A percentile compares a stretch with the other conserved stretches of the same genome.
Evolutionary conservation across 345 rosid genomes (phyloP).

Genomic region (Camelina laxa): DNA sequence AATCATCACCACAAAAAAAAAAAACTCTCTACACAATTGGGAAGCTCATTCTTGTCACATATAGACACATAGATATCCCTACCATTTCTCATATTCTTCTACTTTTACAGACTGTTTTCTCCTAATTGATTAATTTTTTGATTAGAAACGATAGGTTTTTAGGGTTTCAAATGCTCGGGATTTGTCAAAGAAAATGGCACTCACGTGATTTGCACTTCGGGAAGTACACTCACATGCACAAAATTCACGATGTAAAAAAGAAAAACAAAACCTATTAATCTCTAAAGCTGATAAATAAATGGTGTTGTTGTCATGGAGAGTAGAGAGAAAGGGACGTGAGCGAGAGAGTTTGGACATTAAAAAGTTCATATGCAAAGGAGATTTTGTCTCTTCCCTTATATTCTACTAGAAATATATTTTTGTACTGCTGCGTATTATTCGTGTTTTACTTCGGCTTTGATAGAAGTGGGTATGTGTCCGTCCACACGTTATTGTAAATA

Average conservation of each 20-base stretch:
- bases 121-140: background rate
- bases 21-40: constrained; percentile 24
- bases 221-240: constrained; percentile 47
- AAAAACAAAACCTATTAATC: constrained; percentile 29
- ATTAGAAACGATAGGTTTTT: constrained; percentile 9
- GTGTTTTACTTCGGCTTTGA: constrained; percentile 8
- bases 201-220: constrained; percentile 45
- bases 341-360: constrained; percentile 29
- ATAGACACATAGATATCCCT: constrained; percentile 25
- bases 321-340: constrained; percentile 40
- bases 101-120: constrained; percentile 25
- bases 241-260: constrained; percentile 14
- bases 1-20: constrained; percentile 38
- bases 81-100: constrained; percentile 24
- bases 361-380: constrained; percentile 12
- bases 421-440: constrained; percentile 12
- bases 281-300: constrained; percentile 32
- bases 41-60: constrained; percentile 25
- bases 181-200: constrained; percentile 27
- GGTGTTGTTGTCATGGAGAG: constrained; percentile 15
- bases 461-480: constrained; percentile 6
- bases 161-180: constrained; percentile 30
- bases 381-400: constrained; percentile 27
- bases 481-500: background rate
- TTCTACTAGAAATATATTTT: constrained; percentile 13